Conservation (phyloP, 495 filamentous ascomycete species). For the Cercophora sp. region DNA sequence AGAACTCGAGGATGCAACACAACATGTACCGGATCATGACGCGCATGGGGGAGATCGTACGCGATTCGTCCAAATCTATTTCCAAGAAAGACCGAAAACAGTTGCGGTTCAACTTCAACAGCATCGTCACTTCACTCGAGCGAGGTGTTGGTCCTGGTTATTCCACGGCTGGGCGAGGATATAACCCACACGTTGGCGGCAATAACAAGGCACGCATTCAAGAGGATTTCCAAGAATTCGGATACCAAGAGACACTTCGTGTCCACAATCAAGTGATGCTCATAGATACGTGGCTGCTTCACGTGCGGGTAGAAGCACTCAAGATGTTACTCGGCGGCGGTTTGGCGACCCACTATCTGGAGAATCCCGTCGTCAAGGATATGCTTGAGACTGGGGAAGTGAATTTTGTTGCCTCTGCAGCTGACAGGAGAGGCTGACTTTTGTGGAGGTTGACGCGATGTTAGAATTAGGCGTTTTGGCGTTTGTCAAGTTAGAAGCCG, state of each 20-base stretch:
- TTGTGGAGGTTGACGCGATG: no score
- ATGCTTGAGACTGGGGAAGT: conserved; percentile 47
- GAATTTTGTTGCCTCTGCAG: conserved; percentile 15
- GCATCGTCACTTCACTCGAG: conserved; percentile 80
- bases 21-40: conserved; percentile 59
- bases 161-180: conserved; percentile 37
- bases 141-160: conserved; percentile 51
- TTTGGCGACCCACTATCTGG: conserved; percentile 73
- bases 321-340: conserved; percentile 76
- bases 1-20: conserved; percentile 40
- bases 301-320: conserved; percentile 70
- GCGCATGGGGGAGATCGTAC: conserved; percentile 47
- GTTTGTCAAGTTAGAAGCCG: no score
- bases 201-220: conserved; percentile 58
- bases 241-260: conserved; percentile 71
- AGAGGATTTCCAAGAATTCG: conserved; percentile 69
- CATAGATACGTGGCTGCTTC: conserved; percentile 90
- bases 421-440: background rate
- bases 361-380: conserved; percentile 75
- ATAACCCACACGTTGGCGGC: conserved; percentile 40
- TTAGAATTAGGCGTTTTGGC: no score
- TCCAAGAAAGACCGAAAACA: conserved; percentile 75
- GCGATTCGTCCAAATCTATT: conserved; percentile 63
- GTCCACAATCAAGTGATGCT: conserved; percentile 69
- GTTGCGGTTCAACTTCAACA: conserved; percentile 72